Evolutionary conservation across 2,329 filamentous ascomycete genomes (phyloP).

Genomic region (Aspergillus ibericus): DNA sequence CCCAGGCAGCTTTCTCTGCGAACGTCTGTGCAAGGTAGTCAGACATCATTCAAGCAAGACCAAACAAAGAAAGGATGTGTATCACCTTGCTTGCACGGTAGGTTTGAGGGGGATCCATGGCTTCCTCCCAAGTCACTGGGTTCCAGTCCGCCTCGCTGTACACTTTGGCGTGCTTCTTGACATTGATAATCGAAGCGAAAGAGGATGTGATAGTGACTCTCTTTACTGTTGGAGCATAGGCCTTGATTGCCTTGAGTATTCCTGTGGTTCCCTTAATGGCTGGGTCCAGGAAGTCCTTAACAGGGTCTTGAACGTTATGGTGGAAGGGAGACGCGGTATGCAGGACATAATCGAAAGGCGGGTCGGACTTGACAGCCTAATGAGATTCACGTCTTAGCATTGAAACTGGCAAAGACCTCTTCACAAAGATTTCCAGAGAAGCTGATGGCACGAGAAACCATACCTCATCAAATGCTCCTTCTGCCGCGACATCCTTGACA

Average conservation of each 20-base stretch:
- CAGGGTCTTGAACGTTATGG: slow-evolving; percentile 67
- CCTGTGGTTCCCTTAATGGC: slow-evolving; percentile 65
- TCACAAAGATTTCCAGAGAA: not conserved
- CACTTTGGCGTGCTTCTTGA: slow-evolving; percentile 34
- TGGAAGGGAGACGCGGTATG: slow-evolving; percentile 76
- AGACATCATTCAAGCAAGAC: not conserved
- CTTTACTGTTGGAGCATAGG: slow-evolving; percentile 65
- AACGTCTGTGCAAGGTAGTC: slow-evolving; percentile 45
- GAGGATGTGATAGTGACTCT: slow-evolving; percentile 71
- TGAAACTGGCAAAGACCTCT: not conserved
- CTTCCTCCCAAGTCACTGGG: slow-evolving; percentile 45
- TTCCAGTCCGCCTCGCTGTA: slow-evolving; percentile 47
- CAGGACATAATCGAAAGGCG: slow-evolving; percentile 70
- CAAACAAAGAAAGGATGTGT: not conserved
- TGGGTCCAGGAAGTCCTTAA: slow-evolving; percentile 63
- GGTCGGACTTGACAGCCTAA: slow-evolving; percentile 58
- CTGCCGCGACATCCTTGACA: slow-evolving; percentile 70
- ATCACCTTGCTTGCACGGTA: slow-evolving; percentile 56
- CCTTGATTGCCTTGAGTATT: slow-evolving; percentile 62
- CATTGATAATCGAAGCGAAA: slow-evolving; percentile 65
- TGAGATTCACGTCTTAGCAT: slow-evolving; percentile 5
- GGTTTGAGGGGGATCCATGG: slow-evolving; percentile 35
- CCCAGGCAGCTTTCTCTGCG: slow-evolving; percentile 67
- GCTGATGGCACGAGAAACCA: not conserved
- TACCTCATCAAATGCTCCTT: slow-evolving; percentile 67